Conservation (phyloP, 805 yeast genomes). For the Starmera quercuum region DNA sequence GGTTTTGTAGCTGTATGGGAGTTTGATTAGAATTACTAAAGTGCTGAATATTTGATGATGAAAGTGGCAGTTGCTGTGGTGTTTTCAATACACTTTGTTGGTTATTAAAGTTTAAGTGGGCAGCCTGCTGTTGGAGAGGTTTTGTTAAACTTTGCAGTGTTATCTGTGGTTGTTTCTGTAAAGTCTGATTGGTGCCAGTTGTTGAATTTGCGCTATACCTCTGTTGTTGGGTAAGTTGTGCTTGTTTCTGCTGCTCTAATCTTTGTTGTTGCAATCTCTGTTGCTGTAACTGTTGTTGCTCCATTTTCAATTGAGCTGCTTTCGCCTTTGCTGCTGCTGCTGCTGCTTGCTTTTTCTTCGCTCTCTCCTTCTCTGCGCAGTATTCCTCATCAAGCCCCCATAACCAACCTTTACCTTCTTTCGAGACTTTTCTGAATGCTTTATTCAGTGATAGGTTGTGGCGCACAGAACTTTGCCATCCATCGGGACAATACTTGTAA, state of each 20-base stretch:
- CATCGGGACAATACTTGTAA: slow-evolving; percentile 89
- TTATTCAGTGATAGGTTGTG: slow-evolving; percentile 85
- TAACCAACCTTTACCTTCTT: slow-evolving; percentile 90
- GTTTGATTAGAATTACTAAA: not conserved
- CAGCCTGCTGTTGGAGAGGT: slow-evolving; percentile 1
- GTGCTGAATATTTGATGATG: no score
- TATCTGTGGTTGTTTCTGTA: slow-evolving; percentile 1
- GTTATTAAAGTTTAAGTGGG: not conserved
- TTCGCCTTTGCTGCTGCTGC: slow-evolving; percentile 52
- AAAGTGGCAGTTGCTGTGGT: not conserved
- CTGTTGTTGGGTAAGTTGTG: slow-evolving; percentile 13
- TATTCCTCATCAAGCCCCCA: slow-evolving; percentile 90
- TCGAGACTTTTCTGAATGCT: slow-evolving; percentile 72
- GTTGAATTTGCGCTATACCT: not conserved
- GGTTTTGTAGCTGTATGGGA: not conserved
- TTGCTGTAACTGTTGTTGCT: slow-evolving; percentile 40
- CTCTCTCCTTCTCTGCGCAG: slow-evolving; percentile 73
- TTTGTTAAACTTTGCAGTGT: slow-evolving; percentile 1
- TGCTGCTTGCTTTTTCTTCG: slow-evolving; percentile 59
- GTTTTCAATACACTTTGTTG: no score
- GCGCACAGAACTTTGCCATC: slow-evolving; percentile 94
- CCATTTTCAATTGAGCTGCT: slow-evolving; percentile 45
- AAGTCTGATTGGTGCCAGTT: no score
- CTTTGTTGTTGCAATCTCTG: slow-evolving; percentile 11
- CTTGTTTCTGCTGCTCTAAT: slow-evolving; percentile 20